phyloP scores from a whole-genome alignment of 2,329 filamentous ascomycete species.

The Clarireedia homoeocarpa region DNA sequence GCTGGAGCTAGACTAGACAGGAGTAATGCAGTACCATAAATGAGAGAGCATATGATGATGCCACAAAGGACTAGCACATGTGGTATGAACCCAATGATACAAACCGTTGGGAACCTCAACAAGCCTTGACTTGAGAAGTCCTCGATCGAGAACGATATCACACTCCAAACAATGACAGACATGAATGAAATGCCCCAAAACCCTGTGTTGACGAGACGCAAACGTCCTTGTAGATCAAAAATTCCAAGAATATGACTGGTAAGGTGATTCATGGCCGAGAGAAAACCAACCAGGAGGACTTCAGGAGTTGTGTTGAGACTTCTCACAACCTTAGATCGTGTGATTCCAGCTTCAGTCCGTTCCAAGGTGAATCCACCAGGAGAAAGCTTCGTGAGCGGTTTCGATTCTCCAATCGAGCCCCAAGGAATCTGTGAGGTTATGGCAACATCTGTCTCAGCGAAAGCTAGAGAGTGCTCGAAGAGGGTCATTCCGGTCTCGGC shows the following conservation, averaged over 20 bases:
- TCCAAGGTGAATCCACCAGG: conserved; percentile 16
- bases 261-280: conserved; percentile 85
- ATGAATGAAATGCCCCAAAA: conserved; percentile 91
- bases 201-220: conserved; percentile 77
- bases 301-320: conserved; percentile 85
- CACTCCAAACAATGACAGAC: conserved; percentile 72
- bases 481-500: conserved; percentile 93
- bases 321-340: conserved; percentile 60
- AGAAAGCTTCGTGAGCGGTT: conserved; percentile 12
- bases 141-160: conserved; percentile 52
- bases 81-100: conserved; percentile 89
- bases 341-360: conserved; percentile 42
- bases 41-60: conserved; percentile 64
- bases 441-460: conserved; percentile 88
- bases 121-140: conserved; percentile 57
- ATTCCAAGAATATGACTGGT: conserved; percentile 78
- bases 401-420: conserved; percentile 40
- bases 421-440: conserved; percentile 73
- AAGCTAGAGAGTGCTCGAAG: conserved; percentile 92
- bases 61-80: conserved; percentile 81
- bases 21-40: conserved; percentile 70
- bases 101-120: conserved; percentile 85
- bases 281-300: conserved; percentile 73
- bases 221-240: conserved; percentile 68
- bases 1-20: conserved; percentile 59